phyloP scores from a whole-genome alignment of 2,329 filamentous ascomycete species.

The Hypoxylon sp. region DNA sequence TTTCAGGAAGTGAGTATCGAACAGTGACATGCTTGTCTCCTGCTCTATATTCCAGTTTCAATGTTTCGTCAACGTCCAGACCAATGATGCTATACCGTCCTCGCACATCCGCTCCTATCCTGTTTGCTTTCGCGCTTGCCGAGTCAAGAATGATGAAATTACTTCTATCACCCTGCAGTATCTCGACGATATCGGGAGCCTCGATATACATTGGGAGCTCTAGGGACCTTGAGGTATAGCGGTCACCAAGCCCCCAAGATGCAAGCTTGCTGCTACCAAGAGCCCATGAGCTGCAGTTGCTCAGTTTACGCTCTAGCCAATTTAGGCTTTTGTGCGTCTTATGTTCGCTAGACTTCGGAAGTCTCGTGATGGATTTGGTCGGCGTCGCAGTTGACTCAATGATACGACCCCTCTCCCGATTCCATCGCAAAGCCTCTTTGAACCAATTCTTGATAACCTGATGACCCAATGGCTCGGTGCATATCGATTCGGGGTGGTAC shows the following conservation, averaged over 20 bases:
- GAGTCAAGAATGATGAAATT: conserved; percentile 68
- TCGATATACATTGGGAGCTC: conserved; percentile 56
- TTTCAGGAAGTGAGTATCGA: conserved; percentile 32
- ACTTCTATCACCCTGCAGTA: conserved; percentile 50
- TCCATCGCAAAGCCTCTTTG: conserved; percentile 69
- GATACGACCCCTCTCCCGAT: conserved; percentile 22
- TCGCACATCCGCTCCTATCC: conserved; percentile 55
- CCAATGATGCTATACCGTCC: conserved; percentile 80
- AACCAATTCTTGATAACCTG: conserved; percentile 81
- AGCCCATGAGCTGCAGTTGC: conserved; percentile 34
- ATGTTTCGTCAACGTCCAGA: conserved; percentile 64
- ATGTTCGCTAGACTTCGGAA: conserved; percentile 11
- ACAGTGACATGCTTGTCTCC: conserved; percentile 54
- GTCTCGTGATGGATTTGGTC: conserved; percentile 9
- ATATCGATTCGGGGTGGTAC: conserved; percentile 90
- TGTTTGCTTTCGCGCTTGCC: conserved; percentile 59
- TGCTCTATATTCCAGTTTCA: conserved; percentile 65
- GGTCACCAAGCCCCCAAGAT: conserved; percentile 41
- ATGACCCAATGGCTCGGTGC: conserved; percentile 74
- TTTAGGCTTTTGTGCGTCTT: background rate
- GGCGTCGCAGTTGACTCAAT: conserved; percentile 2
- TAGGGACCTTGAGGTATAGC: conserved; percentile 54
- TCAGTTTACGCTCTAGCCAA: background rate
- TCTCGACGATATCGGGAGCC: conserved; percentile 64
- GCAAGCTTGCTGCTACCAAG: conserved; percentile 41